A percentile compares a stretch with the other conserved stretches of the same genome.
These are phyloP conservation scores for Pythium sp. DNA, from an alignment of 352 stramenopile species.

Conservation along the genomic window DNA sequence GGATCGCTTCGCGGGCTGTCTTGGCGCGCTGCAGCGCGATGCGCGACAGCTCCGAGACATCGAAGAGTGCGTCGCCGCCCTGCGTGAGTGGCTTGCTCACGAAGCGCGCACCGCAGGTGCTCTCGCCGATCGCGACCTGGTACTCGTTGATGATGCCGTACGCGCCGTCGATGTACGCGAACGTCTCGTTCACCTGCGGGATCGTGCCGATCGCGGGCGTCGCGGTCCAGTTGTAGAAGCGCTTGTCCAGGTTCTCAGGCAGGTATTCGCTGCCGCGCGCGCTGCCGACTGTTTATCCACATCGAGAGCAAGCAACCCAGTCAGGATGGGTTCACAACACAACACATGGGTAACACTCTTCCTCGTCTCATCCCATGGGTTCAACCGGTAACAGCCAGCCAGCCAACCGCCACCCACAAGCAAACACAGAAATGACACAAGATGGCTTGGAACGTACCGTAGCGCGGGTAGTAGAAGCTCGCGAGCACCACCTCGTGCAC, in stretches of 20 bases:
- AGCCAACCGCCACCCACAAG: not conserved
- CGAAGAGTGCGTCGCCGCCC: slow-evolving; percentile 86
- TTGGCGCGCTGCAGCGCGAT: slow-evolving; percentile 86
- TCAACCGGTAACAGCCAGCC: not conserved
- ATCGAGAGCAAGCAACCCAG: slow-evolving; percentile 3
- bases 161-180: slow-evolving; percentile 73
- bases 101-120: slow-evolving; percentile 71
- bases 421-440: not conserved
- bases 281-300: slow-evolving; percentile 38
- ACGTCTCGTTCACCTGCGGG: slow-evolving; percentile 59
- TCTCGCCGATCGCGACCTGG: slow-evolving; percentile 80
- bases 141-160: slow-evolving; percentile 87
- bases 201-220: slow-evolving; percentile 66
- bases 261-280: slow-evolving; percentile 62
- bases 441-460: slow-evolving; percentile 34
- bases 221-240: slow-evolving; percentile 66
- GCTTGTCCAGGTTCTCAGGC: slow-evolving; percentile 59
- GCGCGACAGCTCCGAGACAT: slow-evolving; percentile 82
- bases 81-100: slow-evolving; percentile 52
- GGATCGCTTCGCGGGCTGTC: slow-evolving; percentile 77
- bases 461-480: slow-evolving; percentile 67
- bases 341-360: not conserved
- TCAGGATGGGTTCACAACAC: slow-evolving; percentile 5
- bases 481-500: slow-evolving; percentile 60
- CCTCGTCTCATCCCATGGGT: not conserved